Conservation (phyloP, 2,329 filamentous ascomycete species). For the Celoporthe dispersa region DNA sequence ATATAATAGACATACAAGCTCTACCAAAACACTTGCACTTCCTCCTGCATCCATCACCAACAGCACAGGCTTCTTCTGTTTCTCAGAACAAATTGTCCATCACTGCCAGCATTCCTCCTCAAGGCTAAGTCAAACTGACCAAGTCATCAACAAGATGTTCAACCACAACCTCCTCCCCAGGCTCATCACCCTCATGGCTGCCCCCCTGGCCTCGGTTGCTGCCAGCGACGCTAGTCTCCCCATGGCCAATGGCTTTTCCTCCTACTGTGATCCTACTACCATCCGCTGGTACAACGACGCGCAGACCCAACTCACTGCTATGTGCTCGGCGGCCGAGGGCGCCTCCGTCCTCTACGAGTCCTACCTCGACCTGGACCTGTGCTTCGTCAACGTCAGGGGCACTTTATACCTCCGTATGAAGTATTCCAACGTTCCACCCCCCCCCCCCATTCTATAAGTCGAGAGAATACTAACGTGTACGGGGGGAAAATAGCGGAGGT, state of each 20-base stretch:
- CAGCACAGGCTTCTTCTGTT: not conserved
- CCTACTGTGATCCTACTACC: conserved; percentile 3
- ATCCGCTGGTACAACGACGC: not conserved
- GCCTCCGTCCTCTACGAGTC: conserved; percentile 6
- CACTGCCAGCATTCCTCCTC: not conserved
- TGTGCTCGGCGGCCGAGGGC: not conserved
- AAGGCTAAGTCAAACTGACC: not conserved
- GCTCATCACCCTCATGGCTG: not conserved
- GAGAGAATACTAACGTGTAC: not conserved
- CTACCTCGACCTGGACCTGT: conserved; percentile 7
- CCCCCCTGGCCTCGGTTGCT: not conserved
- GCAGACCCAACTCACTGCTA: conserved; percentile 2
- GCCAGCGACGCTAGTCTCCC: not conserved
- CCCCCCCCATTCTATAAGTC: too few species aligned
- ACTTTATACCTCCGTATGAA: not conserved
- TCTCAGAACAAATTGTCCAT: not conserved
- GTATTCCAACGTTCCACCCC: not conserved
- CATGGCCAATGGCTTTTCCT: conserved; percentile 1
- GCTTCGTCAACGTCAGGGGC: conserved; percentile 11
- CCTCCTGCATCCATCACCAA: not conserved
- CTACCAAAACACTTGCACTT: not conserved
- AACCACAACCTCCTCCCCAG: not conserved
- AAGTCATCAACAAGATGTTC: not conserved
- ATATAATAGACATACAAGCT: not conserved
- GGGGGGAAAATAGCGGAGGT: not conserved